These are phyloP conservation scores for Pestalotiopsis sp. DNA, from an alignment of 2,329 filamentous ascomycete genomes.

Conservation along the genomic window DNA sequence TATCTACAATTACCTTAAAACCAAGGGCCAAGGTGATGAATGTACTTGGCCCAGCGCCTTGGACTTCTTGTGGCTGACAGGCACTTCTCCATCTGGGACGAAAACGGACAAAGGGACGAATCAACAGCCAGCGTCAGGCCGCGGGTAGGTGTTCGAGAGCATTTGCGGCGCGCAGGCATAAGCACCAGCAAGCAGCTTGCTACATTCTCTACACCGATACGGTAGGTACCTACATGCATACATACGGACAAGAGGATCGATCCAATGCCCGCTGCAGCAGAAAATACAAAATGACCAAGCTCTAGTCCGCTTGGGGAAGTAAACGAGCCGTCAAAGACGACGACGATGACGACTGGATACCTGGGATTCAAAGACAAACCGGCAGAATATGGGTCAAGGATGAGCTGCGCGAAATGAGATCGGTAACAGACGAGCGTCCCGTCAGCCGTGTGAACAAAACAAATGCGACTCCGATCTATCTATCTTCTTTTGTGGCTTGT, in stretches of 20 bases:
- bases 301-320: neutral
- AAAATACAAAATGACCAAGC: neutral
- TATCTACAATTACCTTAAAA: neutral
- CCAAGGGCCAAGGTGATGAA: neutral
- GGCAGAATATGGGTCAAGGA: neutral
- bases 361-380: neutral
- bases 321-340: neutral
- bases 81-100: constrained; percentile 12
- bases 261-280: neutral
- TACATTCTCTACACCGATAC: neutral
- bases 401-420: neutral
- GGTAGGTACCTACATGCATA: neutral
- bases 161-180: neutral
- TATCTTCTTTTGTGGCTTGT: neutral
- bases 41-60: no score
- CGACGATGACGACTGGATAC: neutral
- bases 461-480: neutral
- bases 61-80: constrained; percentile 8
- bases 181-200: neutral
- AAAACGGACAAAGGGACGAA: constrained; percentile 16
- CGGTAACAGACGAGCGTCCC: neutral
- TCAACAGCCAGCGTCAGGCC: constrained; percentile 1
- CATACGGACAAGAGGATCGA: neutral
- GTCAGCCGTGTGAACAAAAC: neutral
- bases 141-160: neutral